These are phyloP conservation scores for Boletus edulis DNA, from an alignment of 768 basidiomycete genomes.

Conservation along the genomic window DNA sequence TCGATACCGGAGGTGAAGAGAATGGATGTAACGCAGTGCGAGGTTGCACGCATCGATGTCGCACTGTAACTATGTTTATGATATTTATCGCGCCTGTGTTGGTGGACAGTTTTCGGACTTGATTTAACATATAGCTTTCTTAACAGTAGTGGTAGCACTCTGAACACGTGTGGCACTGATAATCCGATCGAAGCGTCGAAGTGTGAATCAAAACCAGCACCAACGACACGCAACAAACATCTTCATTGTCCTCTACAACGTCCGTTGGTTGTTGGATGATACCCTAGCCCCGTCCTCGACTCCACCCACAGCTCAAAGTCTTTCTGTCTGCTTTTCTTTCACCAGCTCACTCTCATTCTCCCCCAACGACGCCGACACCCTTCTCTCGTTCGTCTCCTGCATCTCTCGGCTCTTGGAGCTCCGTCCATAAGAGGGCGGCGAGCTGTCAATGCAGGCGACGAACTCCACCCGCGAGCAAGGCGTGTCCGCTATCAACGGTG, in stretches of 20 bases:
- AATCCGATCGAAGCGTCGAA: conserved; percentile 3
- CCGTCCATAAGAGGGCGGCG: conserved; percentile 7
- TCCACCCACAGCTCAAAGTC: too few species aligned
- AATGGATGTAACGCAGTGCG: conserved; percentile 17
- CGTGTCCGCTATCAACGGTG: neutral
- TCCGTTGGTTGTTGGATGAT: neutral
- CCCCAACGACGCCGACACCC: neutral
- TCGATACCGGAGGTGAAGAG: conserved; percentile 24
- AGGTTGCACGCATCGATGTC: conserved; percentile 28
- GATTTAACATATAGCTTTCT: too few species aligned
- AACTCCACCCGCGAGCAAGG: neutral
- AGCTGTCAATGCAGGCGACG: conserved; percentile 18
- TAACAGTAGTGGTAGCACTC: too few species aligned
- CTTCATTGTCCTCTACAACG: neutral
- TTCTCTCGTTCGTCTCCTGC: neutral
- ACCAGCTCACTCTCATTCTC: neutral
- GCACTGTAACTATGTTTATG: conserved; percentile 20
- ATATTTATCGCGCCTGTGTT: neutral
- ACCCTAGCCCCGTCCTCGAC: neutral
- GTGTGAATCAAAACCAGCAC: neutral
- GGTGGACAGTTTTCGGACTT: too few species aligned
- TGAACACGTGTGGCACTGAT: neutral
- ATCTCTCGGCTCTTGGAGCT: neutral
- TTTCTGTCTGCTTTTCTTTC: neutral
- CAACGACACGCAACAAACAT: neutral